These are phyloP conservation scores for Artemisia annua DNA, from an alignment of 129 eudicot species.

Conservation along the genomic window DNA sequence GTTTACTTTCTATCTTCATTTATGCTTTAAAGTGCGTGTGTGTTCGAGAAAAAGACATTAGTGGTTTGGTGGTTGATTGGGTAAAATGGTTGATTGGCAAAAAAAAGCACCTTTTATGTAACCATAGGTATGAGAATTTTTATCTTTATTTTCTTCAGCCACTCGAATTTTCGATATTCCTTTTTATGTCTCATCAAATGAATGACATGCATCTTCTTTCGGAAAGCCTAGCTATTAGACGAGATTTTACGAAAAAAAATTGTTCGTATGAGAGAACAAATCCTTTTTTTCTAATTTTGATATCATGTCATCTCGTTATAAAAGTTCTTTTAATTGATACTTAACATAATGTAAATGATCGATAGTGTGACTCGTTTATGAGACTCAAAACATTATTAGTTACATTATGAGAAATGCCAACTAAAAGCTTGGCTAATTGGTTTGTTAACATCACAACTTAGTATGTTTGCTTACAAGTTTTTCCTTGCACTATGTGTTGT, in stretches of 20 bases:
- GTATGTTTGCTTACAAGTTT: too few species aligned
- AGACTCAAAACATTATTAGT: too few species aligned
- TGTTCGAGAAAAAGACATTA: constrained; percentile 33
- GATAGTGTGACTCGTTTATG: neutral
- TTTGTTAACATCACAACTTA: too few species aligned
- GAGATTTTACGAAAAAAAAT: too few species aligned
- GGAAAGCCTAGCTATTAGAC: too few species aligned
- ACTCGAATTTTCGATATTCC: neutral
- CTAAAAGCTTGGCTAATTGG: too few species aligned
- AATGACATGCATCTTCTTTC: neutral
- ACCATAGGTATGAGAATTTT: constrained; percentile 24
- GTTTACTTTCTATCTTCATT: constrained; percentile 25
- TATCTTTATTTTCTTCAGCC: neutral
- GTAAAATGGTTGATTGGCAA: constrained; percentile 18
- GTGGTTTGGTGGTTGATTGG: constrained; percentile 33
- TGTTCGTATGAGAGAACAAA: too few species aligned
- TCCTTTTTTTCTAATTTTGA: too few species aligned
- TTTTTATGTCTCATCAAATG: neutral
- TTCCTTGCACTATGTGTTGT: too few species aligned
- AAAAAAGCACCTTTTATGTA: constrained; percentile 24
- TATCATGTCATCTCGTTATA: too few species aligned
- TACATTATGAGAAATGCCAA: too few species aligned
- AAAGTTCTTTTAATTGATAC: neutral
- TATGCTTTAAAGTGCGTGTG: constrained; percentile 37
- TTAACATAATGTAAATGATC: neutral